A percentile compares a stretch with the other conserved stretches of the same genome.
These are phyloP conservation scores for Termitomyces sp. DNA, from an alignment of 768 basidiomycete genomes.

Conservation along the genomic window DNA sequence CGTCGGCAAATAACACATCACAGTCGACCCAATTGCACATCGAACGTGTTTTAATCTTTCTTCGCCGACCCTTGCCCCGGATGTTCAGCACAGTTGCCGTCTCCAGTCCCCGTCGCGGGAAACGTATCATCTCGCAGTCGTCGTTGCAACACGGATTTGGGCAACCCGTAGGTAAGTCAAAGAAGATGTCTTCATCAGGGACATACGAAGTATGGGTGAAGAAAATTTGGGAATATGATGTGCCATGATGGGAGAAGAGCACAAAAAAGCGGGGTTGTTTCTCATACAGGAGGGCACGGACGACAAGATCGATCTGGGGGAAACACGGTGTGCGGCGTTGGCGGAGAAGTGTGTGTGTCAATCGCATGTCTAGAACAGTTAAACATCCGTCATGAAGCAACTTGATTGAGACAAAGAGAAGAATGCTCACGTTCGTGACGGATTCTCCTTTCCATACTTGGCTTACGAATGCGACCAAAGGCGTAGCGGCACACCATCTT, in stretches of 20 bases:
- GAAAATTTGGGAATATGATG: constrained; percentile 79
- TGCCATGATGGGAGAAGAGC: constrained; percentile 77
- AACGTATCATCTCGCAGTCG: constrained; percentile 82
- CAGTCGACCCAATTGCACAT: constrained; percentile 89
- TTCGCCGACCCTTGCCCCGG: constrained; percentile 53
- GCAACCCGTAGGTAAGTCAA: constrained; percentile 77
- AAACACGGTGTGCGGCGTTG: constrained; percentile 78
- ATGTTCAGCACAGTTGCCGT: constrained; percentile 62
- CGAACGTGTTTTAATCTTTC: constrained; percentile 50
- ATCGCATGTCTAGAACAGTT: constrained; percentile 53
- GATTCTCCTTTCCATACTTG: constrained; percentile 64
- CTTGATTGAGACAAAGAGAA: background rate
- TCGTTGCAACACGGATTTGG: constrained; percentile 78
- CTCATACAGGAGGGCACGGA: constrained; percentile 75
- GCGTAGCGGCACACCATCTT: constrained; percentile 68
- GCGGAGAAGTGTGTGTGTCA: constrained; percentile 63
- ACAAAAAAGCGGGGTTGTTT: constrained; percentile 76
- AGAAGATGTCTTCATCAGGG: constrained; percentile 69
- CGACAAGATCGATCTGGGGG: constrained; percentile 76
- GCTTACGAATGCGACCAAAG: constrained; percentile 62
- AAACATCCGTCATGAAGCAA: background rate
- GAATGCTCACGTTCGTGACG: constrained; percentile 64
- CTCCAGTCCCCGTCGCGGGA: constrained; percentile 63
- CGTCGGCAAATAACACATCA: constrained; percentile 56
- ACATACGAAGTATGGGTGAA: constrained; percentile 73